A percentile compares a stretch with the other conserved stretches of the same genome.
phyloP scores from a whole-genome alignment of 768 basidiomycete genomes.

The Megacollybia marginata region DNA sequence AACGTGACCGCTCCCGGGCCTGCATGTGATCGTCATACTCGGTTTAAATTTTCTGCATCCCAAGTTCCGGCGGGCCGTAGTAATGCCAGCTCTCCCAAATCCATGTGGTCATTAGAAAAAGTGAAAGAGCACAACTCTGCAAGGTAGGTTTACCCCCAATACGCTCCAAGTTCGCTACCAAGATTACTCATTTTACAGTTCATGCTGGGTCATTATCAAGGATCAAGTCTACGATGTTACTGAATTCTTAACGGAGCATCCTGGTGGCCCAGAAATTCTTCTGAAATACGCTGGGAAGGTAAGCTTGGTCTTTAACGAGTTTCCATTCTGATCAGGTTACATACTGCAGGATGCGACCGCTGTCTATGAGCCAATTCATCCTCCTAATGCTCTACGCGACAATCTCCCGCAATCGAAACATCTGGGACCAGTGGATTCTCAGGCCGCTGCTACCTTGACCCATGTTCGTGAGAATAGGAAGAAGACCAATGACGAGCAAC shows the following conservation, averaged over 20 bases:
- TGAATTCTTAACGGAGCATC: slow-evolving; percentile 70
- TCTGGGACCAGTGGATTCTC: slow-evolving; percentile 54
- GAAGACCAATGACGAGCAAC: slow-evolving; percentile 63
- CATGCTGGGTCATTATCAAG: slow-evolving; percentile 80
- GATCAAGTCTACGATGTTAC: slow-evolving; percentile 82
- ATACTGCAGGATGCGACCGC: slow-evolving; percentile 68
- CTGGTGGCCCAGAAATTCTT: slow-evolving; percentile 79
- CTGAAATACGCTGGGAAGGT: slow-evolving; percentile 65
- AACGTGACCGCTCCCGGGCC: no score
- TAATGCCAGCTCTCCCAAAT: no score
- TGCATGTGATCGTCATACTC: no score
- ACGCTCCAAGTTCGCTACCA: slow-evolving; percentile 28
- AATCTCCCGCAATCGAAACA: slow-evolving; percentile 65
- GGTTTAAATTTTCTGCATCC: no score
- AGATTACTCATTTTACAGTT: slow-evolving; percentile 26
- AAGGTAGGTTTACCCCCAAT: slow-evolving; percentile 1
- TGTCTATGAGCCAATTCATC: slow-evolving; percentile 78
- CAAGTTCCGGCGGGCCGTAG: no score
- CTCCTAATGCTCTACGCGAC: slow-evolving; percentile 71
- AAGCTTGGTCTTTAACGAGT: no score
- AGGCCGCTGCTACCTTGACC: slow-evolving; percentile 31
- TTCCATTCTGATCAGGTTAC: no score
- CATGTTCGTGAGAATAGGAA: slow-evolving; percentile 29
- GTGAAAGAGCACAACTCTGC: slow-evolving; percentile 54
- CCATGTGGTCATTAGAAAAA: slow-evolving; percentile 32